Conservation (phyloP, 2,329 filamentous ascomycete genomes). For the Calycina marina region DNA sequence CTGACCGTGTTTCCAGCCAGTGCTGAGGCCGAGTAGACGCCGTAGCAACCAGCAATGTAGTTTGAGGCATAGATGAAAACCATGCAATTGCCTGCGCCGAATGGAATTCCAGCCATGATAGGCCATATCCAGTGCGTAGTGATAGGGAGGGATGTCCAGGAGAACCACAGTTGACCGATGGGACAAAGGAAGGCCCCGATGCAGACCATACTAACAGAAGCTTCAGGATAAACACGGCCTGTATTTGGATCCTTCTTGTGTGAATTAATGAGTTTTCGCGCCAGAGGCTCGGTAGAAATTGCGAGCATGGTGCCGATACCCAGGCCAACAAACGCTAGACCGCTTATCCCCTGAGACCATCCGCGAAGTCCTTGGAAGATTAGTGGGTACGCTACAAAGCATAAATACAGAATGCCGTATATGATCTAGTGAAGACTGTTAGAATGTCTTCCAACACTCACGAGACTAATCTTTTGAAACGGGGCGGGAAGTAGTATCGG, state of each 20-base stretch:
- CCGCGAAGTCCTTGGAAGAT: constrained; percentile 61
- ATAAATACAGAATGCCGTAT: constrained; percentile 78
- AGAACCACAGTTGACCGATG: constrained; percentile 70
- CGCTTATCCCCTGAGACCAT: constrained; percentile 60
- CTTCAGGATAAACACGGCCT: constrained; percentile 60
- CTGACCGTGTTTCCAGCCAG: constrained; percentile 68
- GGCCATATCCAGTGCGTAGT: constrained; percentile 73
- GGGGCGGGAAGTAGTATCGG: neutral
- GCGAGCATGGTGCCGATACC: constrained; percentile 48
- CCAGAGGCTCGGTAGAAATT: constrained; percentile 52
- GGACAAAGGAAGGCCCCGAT: constrained; percentile 63
- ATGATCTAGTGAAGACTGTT: constrained; percentile 32
- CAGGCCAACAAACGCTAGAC: constrained; percentile 63
- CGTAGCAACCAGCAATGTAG: constrained; percentile 66
- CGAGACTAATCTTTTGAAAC: neutral
- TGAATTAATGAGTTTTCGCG: constrained; percentile 62
- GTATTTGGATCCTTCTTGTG: constrained; percentile 64
- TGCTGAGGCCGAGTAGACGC: constrained; percentile 69
- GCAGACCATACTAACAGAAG: constrained; percentile 66
- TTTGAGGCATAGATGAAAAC: constrained; percentile 75
- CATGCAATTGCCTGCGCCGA: constrained; percentile 61
- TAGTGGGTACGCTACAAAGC: constrained; percentile 81
- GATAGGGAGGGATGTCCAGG: constrained; percentile 69
- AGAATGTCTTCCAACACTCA: neutral
- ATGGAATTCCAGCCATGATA: constrained; percentile 64